These are phyloP conservation scores for Colletotrichum falcatum DNA, from an alignment of 2,329 filamentous ascomycete genomes.

Conservation along the genomic window DNA sequence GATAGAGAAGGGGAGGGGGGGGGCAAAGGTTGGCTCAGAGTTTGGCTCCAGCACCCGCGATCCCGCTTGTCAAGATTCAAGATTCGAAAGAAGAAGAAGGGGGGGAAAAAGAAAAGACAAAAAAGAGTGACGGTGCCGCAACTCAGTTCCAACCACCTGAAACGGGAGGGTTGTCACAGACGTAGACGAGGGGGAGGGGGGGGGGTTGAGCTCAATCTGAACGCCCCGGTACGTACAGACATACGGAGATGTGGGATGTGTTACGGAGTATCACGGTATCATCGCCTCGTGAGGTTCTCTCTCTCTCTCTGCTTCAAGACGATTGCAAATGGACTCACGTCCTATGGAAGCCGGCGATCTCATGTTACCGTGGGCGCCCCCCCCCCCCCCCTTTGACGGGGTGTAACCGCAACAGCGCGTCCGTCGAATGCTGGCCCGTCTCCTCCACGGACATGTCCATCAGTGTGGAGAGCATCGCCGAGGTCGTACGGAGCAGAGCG, in stretches of 20 bases:
- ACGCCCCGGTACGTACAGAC: background rate
- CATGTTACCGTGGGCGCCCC: no score
- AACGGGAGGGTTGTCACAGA: conserved; percentile 42
- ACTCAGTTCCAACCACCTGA: conserved; percentile 34
- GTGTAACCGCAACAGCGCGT: conserved; percentile 29
- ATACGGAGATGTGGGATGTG: no score
- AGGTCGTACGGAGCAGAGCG: no score
- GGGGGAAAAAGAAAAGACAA: background rate
- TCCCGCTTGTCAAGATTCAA: conserved; percentile 37
- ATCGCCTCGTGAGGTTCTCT: background rate
- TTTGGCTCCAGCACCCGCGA: conserved; percentile 25
- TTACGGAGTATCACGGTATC: background rate
- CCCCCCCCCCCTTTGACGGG: conserved; percentile 1
- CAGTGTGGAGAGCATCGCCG: no score
- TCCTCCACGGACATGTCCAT: background rate
- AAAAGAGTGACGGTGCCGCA: conserved; percentile 11
- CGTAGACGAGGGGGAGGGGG: conserved; percentile 22
- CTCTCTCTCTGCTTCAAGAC: background rate
- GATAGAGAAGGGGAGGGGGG: background rate
- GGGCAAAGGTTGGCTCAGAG: background rate
- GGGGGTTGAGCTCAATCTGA: background rate
- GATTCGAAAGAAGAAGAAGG: background rate
- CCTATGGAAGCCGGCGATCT: background rate
- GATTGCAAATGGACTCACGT: background rate
- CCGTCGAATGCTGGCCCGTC: conserved; percentile 3